These are phyloP conservation scores for Thielaviopsis euricoi DNA, from an alignment of 2,329 filamentous ascomycete species.

Conservation along the genomic window DNA sequence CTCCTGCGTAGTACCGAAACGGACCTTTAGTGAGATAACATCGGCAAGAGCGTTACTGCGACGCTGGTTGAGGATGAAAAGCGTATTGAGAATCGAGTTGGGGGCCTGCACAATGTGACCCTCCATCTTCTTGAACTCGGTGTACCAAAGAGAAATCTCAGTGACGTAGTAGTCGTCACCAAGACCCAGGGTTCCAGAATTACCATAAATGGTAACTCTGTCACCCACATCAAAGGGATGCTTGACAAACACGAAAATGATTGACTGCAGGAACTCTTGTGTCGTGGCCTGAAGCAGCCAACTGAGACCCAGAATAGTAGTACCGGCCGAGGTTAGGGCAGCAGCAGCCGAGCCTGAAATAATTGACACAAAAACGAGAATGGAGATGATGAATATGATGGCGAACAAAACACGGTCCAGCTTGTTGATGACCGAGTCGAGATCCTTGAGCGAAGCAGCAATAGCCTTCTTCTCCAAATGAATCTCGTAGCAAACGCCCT, in stretches of 20 bases:
- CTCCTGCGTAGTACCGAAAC: slow-evolving; percentile 70
- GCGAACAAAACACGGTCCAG: slow-evolving; percentile 81
- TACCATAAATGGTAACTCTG: slow-evolving; percentile 80
- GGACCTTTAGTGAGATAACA: slow-evolving; percentile 66
- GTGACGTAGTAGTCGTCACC: slow-evolving; percentile 96
- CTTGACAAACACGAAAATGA: slow-evolving; percentile 93
- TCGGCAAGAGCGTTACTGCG: slow-evolving; percentile 80
- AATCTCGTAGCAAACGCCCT: slow-evolving; percentile 85
- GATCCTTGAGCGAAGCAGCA: slow-evolving; percentile 81
- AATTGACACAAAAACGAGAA: slow-evolving; percentile 77
- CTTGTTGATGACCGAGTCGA: slow-evolving; percentile 84
- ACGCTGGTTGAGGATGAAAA: slow-evolving; percentile 91
- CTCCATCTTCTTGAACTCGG: slow-evolving; percentile 98
- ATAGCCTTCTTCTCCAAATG: slow-evolving; percentile 91
- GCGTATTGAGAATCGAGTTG: slow-evolving; percentile 79
- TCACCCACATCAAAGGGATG: slow-evolving; percentile 95
- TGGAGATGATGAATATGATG: slow-evolving; percentile 61
- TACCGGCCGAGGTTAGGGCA: slow-evolving; percentile 78
- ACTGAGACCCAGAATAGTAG: slow-evolving; percentile 70
- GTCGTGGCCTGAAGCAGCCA: slow-evolving; percentile 90
- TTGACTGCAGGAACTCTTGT: slow-evolving; percentile 84
- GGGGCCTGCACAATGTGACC: slow-evolving; percentile 91
- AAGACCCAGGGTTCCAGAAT: slow-evolving; percentile 57
- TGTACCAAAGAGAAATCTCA: slow-evolving; percentile 82
- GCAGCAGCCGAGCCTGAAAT: slow-evolving; percentile 83